These are phyloP conservation scores for Ophiocordyceps camponoti-leonardi DNA, from an alignment of 2,329 filamentous ascomycete genomes.

Conservation along the genomic window DNA sequence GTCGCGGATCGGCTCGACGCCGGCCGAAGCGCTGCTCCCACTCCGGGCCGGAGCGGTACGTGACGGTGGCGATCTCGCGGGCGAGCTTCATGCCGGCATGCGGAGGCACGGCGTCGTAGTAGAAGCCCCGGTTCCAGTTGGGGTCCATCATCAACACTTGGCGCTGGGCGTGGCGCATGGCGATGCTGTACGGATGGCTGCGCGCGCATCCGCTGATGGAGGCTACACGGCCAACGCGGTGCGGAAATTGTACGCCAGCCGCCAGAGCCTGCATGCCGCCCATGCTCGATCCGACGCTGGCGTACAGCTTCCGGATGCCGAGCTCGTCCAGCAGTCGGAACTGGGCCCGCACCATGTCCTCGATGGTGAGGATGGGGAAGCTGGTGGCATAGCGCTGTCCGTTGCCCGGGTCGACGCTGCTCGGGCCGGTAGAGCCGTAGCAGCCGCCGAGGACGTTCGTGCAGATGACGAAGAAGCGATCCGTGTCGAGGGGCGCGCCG, in stretches of 20 bases:
- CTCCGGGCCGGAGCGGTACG: constrained; percentile 88
- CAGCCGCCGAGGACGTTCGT: constrained; percentile 95
- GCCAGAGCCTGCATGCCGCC: constrained; percentile 95
- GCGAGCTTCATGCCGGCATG: constrained; percentile 97
- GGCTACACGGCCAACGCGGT: constrained; percentile 65
- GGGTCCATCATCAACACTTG: constrained; percentile 99
- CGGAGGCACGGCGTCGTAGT: constrained; percentile 75
- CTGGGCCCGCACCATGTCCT: constrained; percentile 95
- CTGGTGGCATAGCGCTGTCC: constrained; percentile 80
- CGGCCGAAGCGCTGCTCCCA: constrained; percentile 94
- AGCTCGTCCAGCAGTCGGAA: constrained; percentile 73
- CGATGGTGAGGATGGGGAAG: constrained; percentile 88
- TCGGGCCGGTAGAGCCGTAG: constrained; percentile 86
- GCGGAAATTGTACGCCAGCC: constrained; percentile 66
- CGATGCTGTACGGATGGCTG: constrained; percentile 94
- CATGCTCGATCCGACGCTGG: constrained; percentile 93
- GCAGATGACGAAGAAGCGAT: constrained; percentile 86
- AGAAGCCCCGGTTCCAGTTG: constrained; percentile 90
- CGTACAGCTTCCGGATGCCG: constrained; percentile 63
- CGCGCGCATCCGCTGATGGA: constrained; percentile 87
- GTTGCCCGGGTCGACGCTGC: constrained; percentile 74
- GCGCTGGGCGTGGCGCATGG: constrained; percentile 93
- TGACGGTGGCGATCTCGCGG: constrained; percentile 92
- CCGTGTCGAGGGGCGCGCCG: constrained; percentile 67
- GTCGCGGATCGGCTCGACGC: constrained; percentile 66